Evolutionary conservation across 2,329 filamentous ascomycete genomes (phyloP).

Genomic region (Ophiostoma montium): DNA sequence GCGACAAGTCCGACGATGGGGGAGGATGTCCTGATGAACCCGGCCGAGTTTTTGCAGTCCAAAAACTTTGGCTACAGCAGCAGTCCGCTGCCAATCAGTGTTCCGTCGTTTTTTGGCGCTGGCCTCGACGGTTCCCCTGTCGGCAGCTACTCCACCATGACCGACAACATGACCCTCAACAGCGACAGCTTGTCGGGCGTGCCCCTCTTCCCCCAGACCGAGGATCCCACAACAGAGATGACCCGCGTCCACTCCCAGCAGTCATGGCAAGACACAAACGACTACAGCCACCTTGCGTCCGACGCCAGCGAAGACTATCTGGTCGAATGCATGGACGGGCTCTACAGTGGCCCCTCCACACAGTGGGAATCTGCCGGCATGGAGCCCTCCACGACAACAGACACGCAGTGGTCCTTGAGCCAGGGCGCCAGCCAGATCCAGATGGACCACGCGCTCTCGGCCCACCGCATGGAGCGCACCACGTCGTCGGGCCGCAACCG

Average conservation of each 20-base stretch:
- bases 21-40: background rate
- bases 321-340: background rate
- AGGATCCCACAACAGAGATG: too few relatives aligned
- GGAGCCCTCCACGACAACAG: background rate
- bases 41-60: too few relatives aligned
- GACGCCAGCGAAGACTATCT: background rate
- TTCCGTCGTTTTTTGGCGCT: too few relatives aligned
- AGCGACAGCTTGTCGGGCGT: background rate
- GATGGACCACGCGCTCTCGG: constrained; percentile 33
- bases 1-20: background rate
- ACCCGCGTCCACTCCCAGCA: background rate
- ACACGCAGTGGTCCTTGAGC: background rate
- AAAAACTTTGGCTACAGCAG: too few relatives aligned
- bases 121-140: background rate
- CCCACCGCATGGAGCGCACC: constrained; percentile 32
- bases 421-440: background rate
- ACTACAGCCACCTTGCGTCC: background rate
- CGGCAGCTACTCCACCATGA: background rate
- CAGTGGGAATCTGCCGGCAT: background rate
- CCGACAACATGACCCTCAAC: background rate
- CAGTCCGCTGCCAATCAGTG: too few relatives aligned
- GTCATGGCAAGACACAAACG: background rate
- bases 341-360: background rate
- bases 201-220: too few relatives aligned
- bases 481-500: constrained; percentile 19